Evolutionary conservation across 805 yeast genomes (phyloP).

Genomic region (Candida schatavii): DNA sequence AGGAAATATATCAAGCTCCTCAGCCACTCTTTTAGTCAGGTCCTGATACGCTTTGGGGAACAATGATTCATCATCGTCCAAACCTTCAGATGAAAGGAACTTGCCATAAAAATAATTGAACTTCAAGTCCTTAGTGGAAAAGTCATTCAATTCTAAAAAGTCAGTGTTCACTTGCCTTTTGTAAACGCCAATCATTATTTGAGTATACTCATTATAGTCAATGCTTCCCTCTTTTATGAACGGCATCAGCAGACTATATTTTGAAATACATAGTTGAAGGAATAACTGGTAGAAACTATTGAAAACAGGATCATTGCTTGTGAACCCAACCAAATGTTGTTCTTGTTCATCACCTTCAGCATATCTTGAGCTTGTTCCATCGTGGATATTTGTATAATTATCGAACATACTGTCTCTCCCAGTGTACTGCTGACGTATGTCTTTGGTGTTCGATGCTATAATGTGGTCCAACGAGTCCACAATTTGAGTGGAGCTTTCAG

Average conservation of each 20-base stretch:
- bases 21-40: slow-evolving; percentile 12
- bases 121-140: slow-evolving; percentile 15
- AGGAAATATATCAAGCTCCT: slow-evolving; percentile 17
- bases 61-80: slow-evolving; percentile 3
- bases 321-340: slow-evolving; percentile 14
- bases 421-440: neutral
- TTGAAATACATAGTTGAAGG: slow-evolving; percentile 20
- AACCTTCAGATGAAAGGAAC: slow-evolving; percentile 16
- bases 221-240: neutral
- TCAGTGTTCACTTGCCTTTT: slow-evolving; percentile 17
- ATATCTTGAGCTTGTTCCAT: neutral
- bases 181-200: slow-evolving; percentile 20
- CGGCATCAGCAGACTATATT: slow-evolving; percentile 4
- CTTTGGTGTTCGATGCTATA: slow-evolving; percentile 5
- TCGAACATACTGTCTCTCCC: neutral
- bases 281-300: slow-evolving; percentile 19
- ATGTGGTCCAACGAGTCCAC: slow-evolving; percentile 19
- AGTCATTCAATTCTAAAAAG: slow-evolving; percentile 18
- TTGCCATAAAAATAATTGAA: slow-evolving; percentile 12
- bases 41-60: slow-evolving; percentile 14
- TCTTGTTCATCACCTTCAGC: neutral
- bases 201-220: slow-evolving; percentile 16
- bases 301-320: slow-evolving; percentile 16
- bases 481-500: slow-evolving; percentile 21
- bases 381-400: neutral